Evolutionary conservation across 208 protist genomes (phyloP).

Genomic region (Trypanosoma melophagium): DNA sequence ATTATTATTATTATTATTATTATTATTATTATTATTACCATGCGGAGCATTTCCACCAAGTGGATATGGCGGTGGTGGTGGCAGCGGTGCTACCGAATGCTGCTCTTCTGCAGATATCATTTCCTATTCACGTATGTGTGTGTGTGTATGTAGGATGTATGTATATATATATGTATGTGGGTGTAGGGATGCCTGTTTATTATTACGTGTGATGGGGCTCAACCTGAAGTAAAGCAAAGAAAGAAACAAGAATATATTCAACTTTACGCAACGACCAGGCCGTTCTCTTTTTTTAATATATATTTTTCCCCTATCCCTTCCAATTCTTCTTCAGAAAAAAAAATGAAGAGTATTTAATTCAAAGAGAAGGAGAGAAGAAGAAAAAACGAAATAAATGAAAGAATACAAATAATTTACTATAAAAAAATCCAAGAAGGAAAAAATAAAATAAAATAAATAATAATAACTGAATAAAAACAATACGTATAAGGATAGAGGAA

Average conservation of each 20-base stretch:
- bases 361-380: constrained; percentile 8
- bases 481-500: no score
- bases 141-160: background rate
- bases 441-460: background rate
- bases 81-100: background rate
- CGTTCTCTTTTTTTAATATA: no score
- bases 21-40: background rate
- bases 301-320: background rate
- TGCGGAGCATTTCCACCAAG: background rate
- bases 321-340: background rate
- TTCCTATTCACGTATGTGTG: background rate
- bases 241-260: no score
- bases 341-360: background rate
- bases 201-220: no score
- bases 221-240: background rate
- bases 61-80: constrained; percentile 5
- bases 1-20: background rate
- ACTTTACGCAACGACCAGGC: background rate
- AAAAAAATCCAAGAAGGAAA: background rate
- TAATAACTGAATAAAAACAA: background rate
- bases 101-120: constrained; percentile 1
- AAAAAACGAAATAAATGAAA: constrained; percentile 2
- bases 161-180: no score
- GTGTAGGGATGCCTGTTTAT: no score
- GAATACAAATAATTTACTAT: constrained; percentile 8